phyloP scores from a whole-genome alignment of 352 stramenopile genomes.

The Phytophthora sp. region DNA sequence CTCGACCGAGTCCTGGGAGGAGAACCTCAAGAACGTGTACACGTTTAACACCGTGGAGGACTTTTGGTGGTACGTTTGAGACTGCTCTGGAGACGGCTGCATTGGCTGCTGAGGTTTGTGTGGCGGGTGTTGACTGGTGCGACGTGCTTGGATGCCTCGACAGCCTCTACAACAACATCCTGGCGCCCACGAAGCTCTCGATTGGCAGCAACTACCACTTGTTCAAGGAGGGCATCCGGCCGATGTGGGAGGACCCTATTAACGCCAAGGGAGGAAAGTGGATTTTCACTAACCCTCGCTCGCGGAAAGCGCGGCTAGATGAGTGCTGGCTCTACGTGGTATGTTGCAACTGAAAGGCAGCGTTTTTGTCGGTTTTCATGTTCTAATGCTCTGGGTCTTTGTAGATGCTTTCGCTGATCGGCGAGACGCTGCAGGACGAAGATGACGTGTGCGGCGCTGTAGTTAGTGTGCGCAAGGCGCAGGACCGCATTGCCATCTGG shows the following conservation, averaged over 20 bases:
- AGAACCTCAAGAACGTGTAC: conserved; percentile 93
- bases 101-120: no score
- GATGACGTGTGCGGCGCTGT: conserved; percentile 96
- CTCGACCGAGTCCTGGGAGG: conserved; percentile 87
- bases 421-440: conserved; percentile 95
- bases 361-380: conserved; percentile 3
- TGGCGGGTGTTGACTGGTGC: conserved; percentile 1
- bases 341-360: conserved; percentile 17
- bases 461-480: conserved; percentile 94
- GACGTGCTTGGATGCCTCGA: neutral
- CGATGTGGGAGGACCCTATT: conserved; percentile 97
- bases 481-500: conserved; percentile 97
- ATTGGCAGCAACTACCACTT: conserved; percentile 97
- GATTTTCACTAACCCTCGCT: conserved; percentile 96
- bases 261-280: conserved; percentile 97
- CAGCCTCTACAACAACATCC: conserved; percentile 95
- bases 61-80: conserved; percentile 93
- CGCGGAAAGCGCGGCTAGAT: conserved; percentile 92
- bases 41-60: conserved; percentile 96
- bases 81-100: no score
- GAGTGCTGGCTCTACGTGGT: conserved; percentile 97
- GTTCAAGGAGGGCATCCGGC: conserved; percentile 96
- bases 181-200: conserved; percentile 88
- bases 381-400: neutral
- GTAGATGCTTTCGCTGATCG: conserved; percentile 95